These are phyloP conservation scores for Falciphora oryzae DNA, from an alignment of 2,329 filamentous ascomycete genomes.

Conservation along the genomic window DNA sequence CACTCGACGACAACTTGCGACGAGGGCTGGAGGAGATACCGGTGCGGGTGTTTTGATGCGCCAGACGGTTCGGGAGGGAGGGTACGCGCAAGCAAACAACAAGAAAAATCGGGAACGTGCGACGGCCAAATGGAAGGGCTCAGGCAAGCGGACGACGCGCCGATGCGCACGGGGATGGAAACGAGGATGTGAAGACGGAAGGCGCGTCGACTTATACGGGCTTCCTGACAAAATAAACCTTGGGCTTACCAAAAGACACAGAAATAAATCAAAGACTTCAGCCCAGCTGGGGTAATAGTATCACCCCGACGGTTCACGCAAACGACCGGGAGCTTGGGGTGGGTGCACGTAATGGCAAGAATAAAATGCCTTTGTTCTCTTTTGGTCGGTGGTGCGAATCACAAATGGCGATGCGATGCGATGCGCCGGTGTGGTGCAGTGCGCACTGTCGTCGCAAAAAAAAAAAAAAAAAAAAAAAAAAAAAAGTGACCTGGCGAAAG, in stretches of 20 bases:
- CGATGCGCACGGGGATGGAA: not conserved
- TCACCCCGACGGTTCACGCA: too few relatives aligned
- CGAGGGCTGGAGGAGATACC: not conserved
- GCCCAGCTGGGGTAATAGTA: not conserved
- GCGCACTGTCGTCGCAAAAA: slow-evolving; percentile 17
- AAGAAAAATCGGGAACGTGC: not conserved
- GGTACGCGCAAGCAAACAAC: not conserved
- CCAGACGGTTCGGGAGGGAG: not conserved
- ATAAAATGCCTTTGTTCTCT: not conserved
- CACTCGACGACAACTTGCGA: not conserved
- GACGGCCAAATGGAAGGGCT: not conserved
- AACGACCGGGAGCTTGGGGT: not conserved
- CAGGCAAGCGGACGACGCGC: not conserved
- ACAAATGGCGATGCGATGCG: slow-evolving; percentile 12
- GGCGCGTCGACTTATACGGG: not conserved
- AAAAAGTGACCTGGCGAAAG: slow-evolving; percentile 12
- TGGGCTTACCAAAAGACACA: slow-evolving; percentile 4
- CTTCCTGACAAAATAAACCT: not conserved
- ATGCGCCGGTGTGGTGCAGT: not conserved
- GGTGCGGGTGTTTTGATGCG: not conserved
- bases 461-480: slow-evolving; percentile 26
- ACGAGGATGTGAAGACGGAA: not conserved
- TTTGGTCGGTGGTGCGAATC: slow-evolving; percentile 19
- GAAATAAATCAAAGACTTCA: not conserved
- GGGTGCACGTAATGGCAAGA: not conserved